Conservation (phyloP, 2,329 filamentous ascomycete genomes). For the Fusarium sp. region DNA sequence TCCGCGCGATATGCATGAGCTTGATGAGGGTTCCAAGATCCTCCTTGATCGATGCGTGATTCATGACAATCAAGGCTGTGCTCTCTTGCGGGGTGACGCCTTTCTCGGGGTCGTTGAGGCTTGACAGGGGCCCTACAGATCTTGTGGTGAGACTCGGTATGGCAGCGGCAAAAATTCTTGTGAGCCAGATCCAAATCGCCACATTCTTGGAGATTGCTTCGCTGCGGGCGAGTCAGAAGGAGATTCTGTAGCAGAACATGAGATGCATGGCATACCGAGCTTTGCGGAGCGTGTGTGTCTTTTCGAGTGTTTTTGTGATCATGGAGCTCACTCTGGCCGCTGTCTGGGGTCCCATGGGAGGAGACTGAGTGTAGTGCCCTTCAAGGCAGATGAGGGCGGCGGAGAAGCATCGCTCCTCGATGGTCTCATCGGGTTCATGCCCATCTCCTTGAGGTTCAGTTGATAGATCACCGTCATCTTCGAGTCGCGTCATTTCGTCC, state of each 20-base stretch:
- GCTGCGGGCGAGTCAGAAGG: conserved; percentile 49
- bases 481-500: conserved; percentile 41
- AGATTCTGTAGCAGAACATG: neutral
- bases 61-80: conserved; percentile 69
- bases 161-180: conserved; percentile 67
- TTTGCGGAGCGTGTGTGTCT: conserved; percentile 68
- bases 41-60: conserved; percentile 68
- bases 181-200: conserved; percentile 71
- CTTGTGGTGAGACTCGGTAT: conserved; percentile 68
- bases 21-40: conserved; percentile 71
- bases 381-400: conserved; percentile 69
- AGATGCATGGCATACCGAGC: conserved; percentile 58
- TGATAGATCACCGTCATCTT: conserved; percentile 37
- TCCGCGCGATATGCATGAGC: conserved; percentile 72
- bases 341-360: conserved; percentile 65
- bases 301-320: conserved; percentile 68
- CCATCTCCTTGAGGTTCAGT: conserved; percentile 32
- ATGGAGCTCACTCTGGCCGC: conserved; percentile 64
- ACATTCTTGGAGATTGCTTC: conserved; percentile 70
- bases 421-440: conserved; percentile 54
- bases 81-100: conserved; percentile 69
- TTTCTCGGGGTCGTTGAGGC: conserved; percentile 63
- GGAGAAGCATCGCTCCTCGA: conserved; percentile 71
- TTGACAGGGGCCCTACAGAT: conserved; percentile 65
- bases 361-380: conserved; percentile 66